Base-by-base conservation (phyloP, 192 early-diverging fungal species). In the Radiomyces spectabilis region DNA sequence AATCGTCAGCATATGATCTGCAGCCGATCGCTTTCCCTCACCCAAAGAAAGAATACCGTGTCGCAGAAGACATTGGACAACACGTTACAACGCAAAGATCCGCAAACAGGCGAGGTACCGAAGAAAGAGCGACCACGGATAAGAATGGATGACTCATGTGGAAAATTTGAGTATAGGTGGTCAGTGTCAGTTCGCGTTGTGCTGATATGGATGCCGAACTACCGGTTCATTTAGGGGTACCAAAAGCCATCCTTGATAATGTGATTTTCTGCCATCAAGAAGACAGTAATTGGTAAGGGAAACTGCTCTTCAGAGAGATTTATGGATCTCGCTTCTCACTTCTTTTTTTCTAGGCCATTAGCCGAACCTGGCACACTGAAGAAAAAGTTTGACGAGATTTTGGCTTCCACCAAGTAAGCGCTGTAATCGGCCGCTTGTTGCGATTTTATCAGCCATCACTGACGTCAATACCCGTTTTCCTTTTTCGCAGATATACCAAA, bases 251-350 rank as follows among this genome's bases (percentile, higher is more conserved):
- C 31, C 64, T 99, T 26, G 94, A 99, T 51, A 95, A 93, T 65
- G 97, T 99, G 39, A 95, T 99, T 16, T 98, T 99, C 56, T 97
- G 94, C 67, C 95, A 97, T 63, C 97, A 99, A 72, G 97, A 99
- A 65, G 95, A 99, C 3, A 88, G 89, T 39, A 91, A 85, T 62
- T 99, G 97, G 84, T 81, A 71, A 46, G 13, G 15, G 9, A 5
- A 48, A 48, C 32, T 24, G 2, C 1, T 30, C 30, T 57, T 31
- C 38, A 5, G 25, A 24, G 15, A 51, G 4, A 18, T n/a, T 7
- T 21, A 34, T 41, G 7, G 3, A 3, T 4, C 18, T 44, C 3
- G 22, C 1, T 34, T 5, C 2, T 27, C 15, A 51, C 13, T 15
- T 18, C 6, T 5, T 18, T 41, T 13, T 57, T 21, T 55, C 50